phyloP scores from a whole-genome alignment of 176 grass and related monocot species.

The Thalia dealbata region DNA sequence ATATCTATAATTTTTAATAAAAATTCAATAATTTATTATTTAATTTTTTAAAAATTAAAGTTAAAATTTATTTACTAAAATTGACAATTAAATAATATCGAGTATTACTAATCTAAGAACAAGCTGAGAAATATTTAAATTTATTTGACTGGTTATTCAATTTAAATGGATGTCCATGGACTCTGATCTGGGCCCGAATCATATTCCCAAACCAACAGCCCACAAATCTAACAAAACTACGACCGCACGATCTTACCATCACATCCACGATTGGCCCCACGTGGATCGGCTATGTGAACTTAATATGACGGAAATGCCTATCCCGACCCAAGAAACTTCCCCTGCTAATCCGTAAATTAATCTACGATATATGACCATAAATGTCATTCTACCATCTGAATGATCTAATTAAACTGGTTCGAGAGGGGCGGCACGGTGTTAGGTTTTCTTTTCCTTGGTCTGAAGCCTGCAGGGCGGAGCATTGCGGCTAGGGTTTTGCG shows the following conservation, averaged over 20 bases:
- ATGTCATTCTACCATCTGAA: not conserved
- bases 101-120: too few relatives aligned
- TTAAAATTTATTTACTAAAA: too few relatives aligned
- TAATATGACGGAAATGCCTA: constrained; percentile 20
- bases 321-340: too few relatives aligned
- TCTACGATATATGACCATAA: not conserved
- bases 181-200: too few relatives aligned
- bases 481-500: constrained; percentile 69
- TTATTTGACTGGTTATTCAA: not conserved
- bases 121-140: too few relatives aligned
- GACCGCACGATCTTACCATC: not conserved
- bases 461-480: not conserved
- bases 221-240: not conserved
- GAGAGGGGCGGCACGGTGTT: not conserved
- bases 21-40: too few relatives aligned
- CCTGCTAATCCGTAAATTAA: not conserved
- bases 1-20: too few relatives aligned
- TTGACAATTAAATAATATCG: too few relatives aligned
- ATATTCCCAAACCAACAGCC: too few relatives aligned
- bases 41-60: too few relatives aligned
- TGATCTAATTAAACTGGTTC: not conserved
- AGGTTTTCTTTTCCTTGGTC: not conserved
- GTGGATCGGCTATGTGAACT: not conserved
- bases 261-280: not conserved
- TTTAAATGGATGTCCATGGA: too few relatives aligned